These are phyloP conservation scores for Ceratocystis cacaofunesta DNA, from an alignment of 2,329 filamentous ascomycete genomes.

Conservation along the genomic window DNA sequence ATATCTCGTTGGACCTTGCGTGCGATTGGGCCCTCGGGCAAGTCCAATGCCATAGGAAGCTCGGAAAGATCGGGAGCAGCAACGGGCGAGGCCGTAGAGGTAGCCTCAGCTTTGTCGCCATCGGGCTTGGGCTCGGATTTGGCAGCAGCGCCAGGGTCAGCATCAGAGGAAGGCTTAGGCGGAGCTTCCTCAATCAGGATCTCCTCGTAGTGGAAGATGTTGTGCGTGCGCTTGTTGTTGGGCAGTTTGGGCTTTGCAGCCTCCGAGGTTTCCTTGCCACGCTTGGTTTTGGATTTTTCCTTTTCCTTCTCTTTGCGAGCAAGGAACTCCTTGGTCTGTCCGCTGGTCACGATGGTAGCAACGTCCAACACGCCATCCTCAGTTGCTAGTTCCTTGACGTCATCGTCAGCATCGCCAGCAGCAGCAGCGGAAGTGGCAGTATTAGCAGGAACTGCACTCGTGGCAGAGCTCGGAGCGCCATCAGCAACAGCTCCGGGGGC, in stretches of 20 bases:
- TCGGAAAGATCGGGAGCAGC: constrained; percentile 12
- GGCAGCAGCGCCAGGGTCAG: background rate
- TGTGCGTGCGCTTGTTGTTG: constrained; percentile 56
- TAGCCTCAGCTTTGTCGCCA: constrained; percentile 1
- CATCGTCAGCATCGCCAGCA: constrained; percentile 26
- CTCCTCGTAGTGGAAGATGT: constrained; percentile 62
- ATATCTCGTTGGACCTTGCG: constrained; percentile 50
- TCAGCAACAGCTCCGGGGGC: constrained; percentile 21
- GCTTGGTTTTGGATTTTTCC: constrained; percentile 49
- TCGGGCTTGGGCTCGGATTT: constrained; percentile 8
- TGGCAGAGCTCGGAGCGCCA: constrained; percentile 22
- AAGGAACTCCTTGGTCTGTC: constrained; percentile 67
- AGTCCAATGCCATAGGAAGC: constrained; percentile 18
- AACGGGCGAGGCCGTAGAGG: constrained; percentile 10
- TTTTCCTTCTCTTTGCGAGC: constrained; percentile 74
- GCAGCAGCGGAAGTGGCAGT: constrained; percentile 21
- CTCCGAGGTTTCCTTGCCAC: constrained; percentile 39
- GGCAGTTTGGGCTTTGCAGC: constrained; percentile 48
- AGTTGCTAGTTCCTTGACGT: constrained; percentile 29
- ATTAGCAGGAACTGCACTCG: constrained; percentile 21
- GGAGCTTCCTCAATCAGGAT: constrained; percentile 39
- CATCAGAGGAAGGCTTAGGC: constrained; percentile 13
- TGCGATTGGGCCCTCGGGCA: constrained; percentile 27
- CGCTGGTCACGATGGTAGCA: constrained; percentile 68
- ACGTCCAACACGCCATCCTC: constrained; percentile 69